Base-by-base conservation (phyloP, 139 green algal species). In the Micractinium sp. region DNA sequence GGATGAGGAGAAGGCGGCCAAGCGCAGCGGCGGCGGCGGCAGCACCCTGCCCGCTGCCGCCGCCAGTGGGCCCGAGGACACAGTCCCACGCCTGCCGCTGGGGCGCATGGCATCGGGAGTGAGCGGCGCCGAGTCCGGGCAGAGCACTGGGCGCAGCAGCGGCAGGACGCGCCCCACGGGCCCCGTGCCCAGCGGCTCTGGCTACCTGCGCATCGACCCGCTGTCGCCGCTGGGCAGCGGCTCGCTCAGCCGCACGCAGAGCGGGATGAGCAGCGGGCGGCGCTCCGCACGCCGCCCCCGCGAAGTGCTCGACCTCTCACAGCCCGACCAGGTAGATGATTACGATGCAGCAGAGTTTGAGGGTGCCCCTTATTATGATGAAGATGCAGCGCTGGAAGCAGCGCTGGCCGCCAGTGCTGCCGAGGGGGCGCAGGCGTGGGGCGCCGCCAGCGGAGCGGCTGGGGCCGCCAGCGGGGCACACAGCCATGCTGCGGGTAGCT, bases 321-420 rank as follows among this genome's bases (percentile, higher is more conserved):
- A 86, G 81, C 81, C 81, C 0, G 81, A 86, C n/a, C 81, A 86
- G 81, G 81, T 86, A 86, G 81, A 86, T 60, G 79, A 31, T 33
- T 16, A 61, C 31, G 76, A 81, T 81, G 71, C 13, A 27, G 63
- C 63, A 38, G 74, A 81, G 35, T 81, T n/a, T 15, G 33, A 41
- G 74, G 74, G 71, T 77, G 71, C 31, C 71, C 71, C 25, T 27
- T 73, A 73, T 29, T 73, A 29, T 29, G 73, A 79, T 82, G 76
- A 82, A 39, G 71, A 77, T n/a, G 71, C 25, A 14, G 29, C 7
- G 74, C 74, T 80, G 74, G 63, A 14, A 53, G 74, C 74, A 80
- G 74, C n/a, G 71, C 71, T n/a, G 31, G 63, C 63, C 63, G 71
- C 29, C 71, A 77, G 71, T 27, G 71, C 31, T 14, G 71, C 31